These are phyloP conservation scores for Neocucurbitaria cava DNA, from an alignment of 2,329 filamentous ascomycete species.

Conservation along the genomic window DNA sequence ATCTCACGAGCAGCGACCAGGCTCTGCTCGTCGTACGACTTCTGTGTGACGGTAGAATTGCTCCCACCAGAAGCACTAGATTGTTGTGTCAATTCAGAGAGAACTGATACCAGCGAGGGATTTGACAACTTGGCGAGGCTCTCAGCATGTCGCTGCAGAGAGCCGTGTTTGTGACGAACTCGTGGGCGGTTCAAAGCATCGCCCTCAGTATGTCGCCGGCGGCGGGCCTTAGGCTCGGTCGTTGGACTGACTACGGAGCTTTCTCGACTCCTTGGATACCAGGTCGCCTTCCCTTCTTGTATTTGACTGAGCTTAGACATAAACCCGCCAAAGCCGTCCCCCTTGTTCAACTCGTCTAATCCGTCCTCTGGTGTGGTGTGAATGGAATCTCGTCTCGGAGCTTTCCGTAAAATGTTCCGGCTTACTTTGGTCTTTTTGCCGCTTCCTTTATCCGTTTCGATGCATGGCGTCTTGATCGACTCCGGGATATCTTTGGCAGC, in stretches of 20 bases:
- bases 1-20: constrained; percentile 31
- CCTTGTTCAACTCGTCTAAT: constrained; percentile 22
- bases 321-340: constrained; percentile 36
- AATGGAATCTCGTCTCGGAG: constrained; percentile 24
- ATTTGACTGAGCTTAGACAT: constrained; percentile 52
- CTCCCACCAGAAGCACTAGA: constrained; percentile 54
- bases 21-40: constrained; percentile 49
- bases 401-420: constrained; percentile 30
- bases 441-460: constrained; percentile 32
- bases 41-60: constrained; percentile 55
- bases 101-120: constrained; percentile 51
- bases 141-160: constrained; percentile 41
- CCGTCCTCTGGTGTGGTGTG: constrained; percentile 16
- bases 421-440: constrained; percentile 27
- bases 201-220: constrained; percentile 29
- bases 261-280: constrained; percentile 23
- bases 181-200: constrained; percentile 33
- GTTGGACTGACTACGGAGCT: constrained; percentile 31
- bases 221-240: constrained; percentile 19
- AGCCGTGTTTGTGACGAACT: constrained; percentile 41
- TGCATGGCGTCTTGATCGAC: constrained; percentile 23
- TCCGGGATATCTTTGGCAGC: constrained; percentile 26
- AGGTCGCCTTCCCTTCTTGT: constrained; percentile 46
- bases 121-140: constrained; percentile 44
- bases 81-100: constrained; percentile 50